Evolutionary conservation across 1,139 yeast genomes (phyloP).

Genomic region (Ogataea hybrid): DNA sequence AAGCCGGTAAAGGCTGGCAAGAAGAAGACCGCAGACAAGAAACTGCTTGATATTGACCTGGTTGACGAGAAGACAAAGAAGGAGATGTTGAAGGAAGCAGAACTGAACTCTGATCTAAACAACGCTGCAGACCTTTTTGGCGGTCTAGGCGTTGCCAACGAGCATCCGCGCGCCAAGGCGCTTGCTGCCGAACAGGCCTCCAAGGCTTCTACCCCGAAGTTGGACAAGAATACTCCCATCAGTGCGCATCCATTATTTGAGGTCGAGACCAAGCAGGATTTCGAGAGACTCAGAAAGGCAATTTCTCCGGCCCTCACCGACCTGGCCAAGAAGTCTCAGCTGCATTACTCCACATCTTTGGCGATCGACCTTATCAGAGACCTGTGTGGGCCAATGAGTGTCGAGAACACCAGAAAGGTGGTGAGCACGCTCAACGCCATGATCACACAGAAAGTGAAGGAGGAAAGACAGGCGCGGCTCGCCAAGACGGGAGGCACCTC

Average conservation of each 20-base stretch:
- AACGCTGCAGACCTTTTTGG: slow-evolving; percentile 93
- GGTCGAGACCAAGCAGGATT: slow-evolving; percentile 79
- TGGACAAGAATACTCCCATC: slow-evolving; percentile 68
- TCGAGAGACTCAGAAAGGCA: slow-evolving; percentile 78
- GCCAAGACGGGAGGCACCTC: slow-evolving; percentile 81
- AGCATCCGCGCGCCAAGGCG: slow-evolving; percentile 67
- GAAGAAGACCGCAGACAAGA: slow-evolving; percentile 34
- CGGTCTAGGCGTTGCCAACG: slow-evolving; percentile 71
- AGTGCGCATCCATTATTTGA: slow-evolving; percentile 75
- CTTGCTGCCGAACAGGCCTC: slow-evolving; percentile 50
- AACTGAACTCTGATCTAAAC: slow-evolving; percentile 80
- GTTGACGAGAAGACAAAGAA: slow-evolving; percentile 66
- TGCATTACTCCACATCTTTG: slow-evolving; percentile 71
- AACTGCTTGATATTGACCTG: slow-evolving; percentile 53
- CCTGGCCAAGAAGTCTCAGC: slow-evolving; percentile 58
- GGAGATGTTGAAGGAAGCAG: slow-evolving; percentile 75
- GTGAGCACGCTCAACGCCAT: slow-evolving; percentile 80
- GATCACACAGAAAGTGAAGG: slow-evolving; percentile 82
- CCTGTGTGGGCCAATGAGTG: slow-evolving; percentile 71
- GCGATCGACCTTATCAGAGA: slow-evolving; percentile 88
- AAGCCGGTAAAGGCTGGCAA: slow-evolving; percentile 21
- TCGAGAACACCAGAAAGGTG: slow-evolving; percentile 84
- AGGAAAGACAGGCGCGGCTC: slow-evolving; percentile 82
- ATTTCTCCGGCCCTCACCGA: slow-evolving; percentile 64
- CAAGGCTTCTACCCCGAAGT: slow-evolving; percentile 35